Base-by-base conservation (phyloP, 371 early-diverging fungal species). In the Vairimorpha necatrix region DNA sequence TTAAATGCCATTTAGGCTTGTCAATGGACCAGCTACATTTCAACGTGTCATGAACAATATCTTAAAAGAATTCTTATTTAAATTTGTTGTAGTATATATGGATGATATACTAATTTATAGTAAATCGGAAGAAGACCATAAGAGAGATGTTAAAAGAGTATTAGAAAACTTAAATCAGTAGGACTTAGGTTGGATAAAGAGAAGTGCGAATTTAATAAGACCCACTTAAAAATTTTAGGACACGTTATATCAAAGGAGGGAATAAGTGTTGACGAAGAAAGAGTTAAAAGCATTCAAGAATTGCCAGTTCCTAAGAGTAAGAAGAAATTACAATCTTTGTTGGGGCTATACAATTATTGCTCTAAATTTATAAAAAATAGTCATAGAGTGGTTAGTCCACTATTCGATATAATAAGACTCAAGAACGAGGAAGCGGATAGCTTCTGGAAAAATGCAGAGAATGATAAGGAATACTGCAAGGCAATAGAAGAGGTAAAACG, bases 11-110 rank as follows among this genome's bases (percentile, higher is more conserved):
- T 72, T 66, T 24, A 39, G 73, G 28, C 20, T 54, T 6, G 48
- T 28, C 4, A 72, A 72, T 38, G 73, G 11, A 2, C 73, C 67
- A 6, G 9, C 73, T 14, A 80, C 76, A 3, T 78, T 77, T 38
- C 78, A 80, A 74, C 56, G 80, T 26, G 38, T 36, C 1, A 80
- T 80, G 68, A 47, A 77, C 46, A 74, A 42, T 2, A 39, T 73
- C 1, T 38, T 80, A 2, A 22, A 48, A 20, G 63, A 80, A 18
- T 16, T 48, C 18, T 39, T 38, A 0, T 20, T 3, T 3, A 60
- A 33, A 24, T 48, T 24, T 26, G 65, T 70, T 7, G 14, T 53
- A 33, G 63, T 34, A 18, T 80, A 46, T 13, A 81, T 72, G 36
- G 73, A 72, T 67, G 73, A 66, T 68, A 72, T 72, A 4, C 2